phyloP scores from a whole-genome alignment of 805 yeast species.

The Hermanozyma aechmeae region DNA sequence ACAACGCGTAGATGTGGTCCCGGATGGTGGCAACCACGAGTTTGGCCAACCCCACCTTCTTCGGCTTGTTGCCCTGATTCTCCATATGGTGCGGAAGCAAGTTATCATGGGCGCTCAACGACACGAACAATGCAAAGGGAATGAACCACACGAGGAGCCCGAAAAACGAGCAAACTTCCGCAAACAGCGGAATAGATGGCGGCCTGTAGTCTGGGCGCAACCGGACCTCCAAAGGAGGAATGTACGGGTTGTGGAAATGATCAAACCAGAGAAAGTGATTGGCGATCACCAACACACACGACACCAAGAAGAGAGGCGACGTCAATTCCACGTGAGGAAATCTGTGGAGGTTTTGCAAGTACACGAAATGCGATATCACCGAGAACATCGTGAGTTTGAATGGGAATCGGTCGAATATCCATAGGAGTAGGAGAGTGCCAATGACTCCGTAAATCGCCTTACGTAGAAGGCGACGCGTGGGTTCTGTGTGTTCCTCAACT shows the following conservation, averaged over 20 bases:
- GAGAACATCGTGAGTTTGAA: constrained; percentile 58
- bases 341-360: constrained; percentile 63
- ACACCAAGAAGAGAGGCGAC: constrained; percentile 59
- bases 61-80: constrained; percentile 16
- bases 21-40: constrained; percentile 48
- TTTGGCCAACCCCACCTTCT: constrained; percentile 52
- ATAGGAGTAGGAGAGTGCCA: constrained; percentile 42
- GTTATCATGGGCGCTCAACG: constrained; percentile 86
- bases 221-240: constrained; percentile 60
- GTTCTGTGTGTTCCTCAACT: constrained; percentile 87
- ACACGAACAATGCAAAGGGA: constrained; percentile 86
- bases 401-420: constrained; percentile 76
- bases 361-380: constrained; percentile 59
- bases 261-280: constrained; percentile 90
- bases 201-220: constrained; percentile 50
- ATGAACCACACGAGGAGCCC: constrained; percentile 91
- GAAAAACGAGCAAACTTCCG: constrained; percentile 91
- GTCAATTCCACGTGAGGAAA: constrained; percentile 79
- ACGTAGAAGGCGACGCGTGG: constrained; percentile 63
- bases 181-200: constrained; percentile 67
- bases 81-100: constrained; percentile 55
- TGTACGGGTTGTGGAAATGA: constrained; percentile 62
- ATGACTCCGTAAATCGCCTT: constrained; percentile 59
- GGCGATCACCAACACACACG: constrained; percentile 62
- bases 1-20: constrained; percentile 33